phyloP scores from a whole-genome alignment of 768 basidiomycete genomes.

The Strobilomyces confusus region DNA sequence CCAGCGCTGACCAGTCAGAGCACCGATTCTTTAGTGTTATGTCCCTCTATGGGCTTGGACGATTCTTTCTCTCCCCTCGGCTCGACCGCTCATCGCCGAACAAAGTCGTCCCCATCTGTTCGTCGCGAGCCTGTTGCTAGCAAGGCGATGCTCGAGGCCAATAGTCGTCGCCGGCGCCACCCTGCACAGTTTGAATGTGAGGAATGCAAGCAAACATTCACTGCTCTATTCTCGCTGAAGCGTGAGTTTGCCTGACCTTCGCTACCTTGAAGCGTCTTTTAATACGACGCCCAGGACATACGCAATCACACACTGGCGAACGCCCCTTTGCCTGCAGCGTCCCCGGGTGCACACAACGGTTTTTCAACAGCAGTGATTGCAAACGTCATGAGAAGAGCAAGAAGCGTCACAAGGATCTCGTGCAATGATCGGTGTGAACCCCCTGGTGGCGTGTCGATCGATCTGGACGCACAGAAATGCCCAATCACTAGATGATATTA shows the following conservation, averaged over 20 bases:
- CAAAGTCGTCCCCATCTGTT: conserved; percentile 10
- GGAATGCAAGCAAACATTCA: conserved; percentile 25
- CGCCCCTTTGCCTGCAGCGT: conserved; percentile 24
- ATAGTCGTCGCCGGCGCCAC: conserved; percentile 29
- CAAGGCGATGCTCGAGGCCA: conserved; percentile 32
- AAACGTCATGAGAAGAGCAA: conserved; percentile 32
- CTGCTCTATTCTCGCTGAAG: conserved; percentile 31
- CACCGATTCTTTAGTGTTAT: conserved; percentile 4
- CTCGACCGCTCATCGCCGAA: conserved; percentile 12
- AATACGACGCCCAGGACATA: conserved; percentile 22
- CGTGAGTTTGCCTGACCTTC: conserved; percentile 19
- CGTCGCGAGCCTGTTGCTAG: conserved; percentile 25
- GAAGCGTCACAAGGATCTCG: conserved; percentile 28
- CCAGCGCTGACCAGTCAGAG: neutral
- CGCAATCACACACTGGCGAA: conserved; percentile 27
- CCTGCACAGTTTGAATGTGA: conserved; percentile 17
- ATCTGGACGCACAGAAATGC: conserved; percentile 11
- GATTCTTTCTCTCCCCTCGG: conserved; percentile 1
- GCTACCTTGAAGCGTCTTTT: neutral
- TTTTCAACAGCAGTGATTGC: conserved; percentile 32
- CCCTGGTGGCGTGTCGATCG: conserved; percentile 20
- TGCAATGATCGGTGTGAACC: conserved; percentile 11
- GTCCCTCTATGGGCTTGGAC: neutral
- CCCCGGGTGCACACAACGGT: conserved; percentile 25
- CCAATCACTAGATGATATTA: conserved; percentile 3